Evolutionary conservation across 176 grass and related monocot species (phyloP), one percentile per base, ranked within the genome.

Genomic region (Eragrostis nindensis): DNA sequence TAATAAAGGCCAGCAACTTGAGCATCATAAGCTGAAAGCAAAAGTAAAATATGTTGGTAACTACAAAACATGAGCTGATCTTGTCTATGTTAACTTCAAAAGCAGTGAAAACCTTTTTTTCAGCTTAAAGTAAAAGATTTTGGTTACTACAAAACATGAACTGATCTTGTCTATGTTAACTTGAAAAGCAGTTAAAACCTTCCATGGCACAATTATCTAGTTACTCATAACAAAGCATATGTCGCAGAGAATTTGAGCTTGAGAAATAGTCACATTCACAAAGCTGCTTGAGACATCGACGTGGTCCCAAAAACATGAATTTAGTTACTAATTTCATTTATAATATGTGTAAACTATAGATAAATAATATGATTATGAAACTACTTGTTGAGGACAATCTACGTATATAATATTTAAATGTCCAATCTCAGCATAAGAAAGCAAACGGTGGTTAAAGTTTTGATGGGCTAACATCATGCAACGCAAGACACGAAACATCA

Each of bases 1-100:
- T 95, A 98, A 85, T 92, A 91, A 73, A 98, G 82, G 76, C 95
- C 95, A 87, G 92, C 95, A 91, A 98, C 88, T 91, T 93, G 42
- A 77, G 95, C 95, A 41, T 98, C 92, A 89, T 98, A 98, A 56
- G 95, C 95, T 98, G 86, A 46, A 92, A 88, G 74, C 17, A 81
- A 84, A 87, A 63, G 68, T 24, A 82, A 77, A 63, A 66, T 76
- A 44, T 70, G 42, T 68, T 66, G n/a, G 71, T 61, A 41, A 66
- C 43, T 55, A 40, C 25, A 48, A 42, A 66, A 30, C 19, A 54
- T 41, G n/a, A 46, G 59, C 42, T 32, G n/a, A 17, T 36, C 42
- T 48, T 9, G 14, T 44, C 22, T 59, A 40, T 11, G 8, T 10
- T 12, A 62, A 5, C 73, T 42, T 76, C 15, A 76, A 76, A 44